phyloP scores from a whole-genome alignment of 495 filamentous ascomycete genomes.

The Penicillium diatomitis region DNA sequence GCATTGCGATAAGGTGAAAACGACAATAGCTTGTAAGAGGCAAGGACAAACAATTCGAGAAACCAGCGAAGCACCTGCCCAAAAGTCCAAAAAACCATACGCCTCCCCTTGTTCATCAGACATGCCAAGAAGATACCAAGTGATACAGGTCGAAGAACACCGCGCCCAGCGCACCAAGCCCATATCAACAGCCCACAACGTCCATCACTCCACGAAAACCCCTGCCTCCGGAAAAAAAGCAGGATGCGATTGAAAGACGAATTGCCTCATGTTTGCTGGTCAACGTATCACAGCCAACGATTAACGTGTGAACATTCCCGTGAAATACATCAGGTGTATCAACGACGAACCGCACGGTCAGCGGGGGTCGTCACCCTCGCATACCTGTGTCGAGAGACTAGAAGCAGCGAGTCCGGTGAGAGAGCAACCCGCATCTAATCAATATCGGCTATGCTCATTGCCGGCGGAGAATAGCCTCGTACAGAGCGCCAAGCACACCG shows the following conservation, averaged over 20 bases:
- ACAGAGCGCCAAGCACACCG: constrained; percentile 60
- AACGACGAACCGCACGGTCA: neutral
- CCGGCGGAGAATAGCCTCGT: constrained; percentile 72
- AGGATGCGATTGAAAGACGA: too few species aligned
- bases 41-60: constrained; percentile 1
- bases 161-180: constrained; percentile 1
- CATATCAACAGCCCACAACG: constrained; percentile 17
- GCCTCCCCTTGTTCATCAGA: constrained; percentile 19
- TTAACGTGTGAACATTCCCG: too few species aligned
- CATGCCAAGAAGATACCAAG: constrained; percentile 14
- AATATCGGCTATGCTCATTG: constrained; percentile 32
- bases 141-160: neutral
- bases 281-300: too few species aligned
- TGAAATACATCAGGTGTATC: constrained; percentile 7
- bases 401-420: constrained; percentile 10
- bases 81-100: constrained; percentile 11
- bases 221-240: neutral
- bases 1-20: too few species aligned
- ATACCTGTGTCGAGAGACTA: too few species aligned
- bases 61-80: constrained; percentile 7
- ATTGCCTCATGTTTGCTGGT: too few species aligned
- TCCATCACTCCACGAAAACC: constrained; percentile 15
- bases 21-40: too few species aligned
- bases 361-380: too few species aligned
- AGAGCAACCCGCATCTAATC: constrained; percentile 9